Base-by-base conservation (phyloP, 2,329 filamentous ascomycete species). In the Volutella citrinella region DNA sequence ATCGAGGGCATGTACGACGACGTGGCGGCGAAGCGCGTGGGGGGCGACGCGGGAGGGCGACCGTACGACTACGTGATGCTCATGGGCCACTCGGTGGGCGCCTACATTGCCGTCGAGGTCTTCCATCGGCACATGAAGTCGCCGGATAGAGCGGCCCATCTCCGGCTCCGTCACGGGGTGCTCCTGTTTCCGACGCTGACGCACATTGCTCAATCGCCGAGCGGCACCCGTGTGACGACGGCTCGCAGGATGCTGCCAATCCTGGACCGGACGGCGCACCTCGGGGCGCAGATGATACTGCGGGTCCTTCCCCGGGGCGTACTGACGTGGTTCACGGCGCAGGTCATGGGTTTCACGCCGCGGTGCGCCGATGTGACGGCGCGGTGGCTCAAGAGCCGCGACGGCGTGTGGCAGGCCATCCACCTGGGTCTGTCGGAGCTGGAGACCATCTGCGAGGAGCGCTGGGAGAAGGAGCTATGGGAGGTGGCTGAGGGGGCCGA, bases 181-280 rank as follows among this genome's bases (percentile, higher is more conserved):
- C 66, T 89, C 36, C 69, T 90, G 13, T 88, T 88, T 55, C 84
- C 85, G 2, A 87, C 85, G 2, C 72, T 90, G 22, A 72, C 80
- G n/a, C 76, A 87, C 59, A 80, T 90, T 42, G 77, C 78, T 9
- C 60, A 65, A 36, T 85, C 80, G 2, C 69, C 74, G 0, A 78
- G 68, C 18, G 85, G 84, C 2, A 61, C 61, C 35, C 72, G 71
- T 29, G 33, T 59, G 12, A 43, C 40, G 12, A 30, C 46, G 22
- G 44, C 66, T 5, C 49, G 78, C 6, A 62, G 63, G 4, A 54
- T 60, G 26, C 60, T 61, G 5, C 66, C 69, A 2, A 38, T 68
- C 4, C 50, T 78, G 3, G 63, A 68, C 17, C 38, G 49, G 2
- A 53, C 63, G 33, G 64, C 65, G 5, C 66, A 70, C 37, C 29